A percentile compares a stretch with the other conserved stretches of the same genome.
These are phyloP conservation scores for Collariella sp. DNA, from an alignment of 495 filamentous ascomycete species.

Conservation along the genomic window DNA sequence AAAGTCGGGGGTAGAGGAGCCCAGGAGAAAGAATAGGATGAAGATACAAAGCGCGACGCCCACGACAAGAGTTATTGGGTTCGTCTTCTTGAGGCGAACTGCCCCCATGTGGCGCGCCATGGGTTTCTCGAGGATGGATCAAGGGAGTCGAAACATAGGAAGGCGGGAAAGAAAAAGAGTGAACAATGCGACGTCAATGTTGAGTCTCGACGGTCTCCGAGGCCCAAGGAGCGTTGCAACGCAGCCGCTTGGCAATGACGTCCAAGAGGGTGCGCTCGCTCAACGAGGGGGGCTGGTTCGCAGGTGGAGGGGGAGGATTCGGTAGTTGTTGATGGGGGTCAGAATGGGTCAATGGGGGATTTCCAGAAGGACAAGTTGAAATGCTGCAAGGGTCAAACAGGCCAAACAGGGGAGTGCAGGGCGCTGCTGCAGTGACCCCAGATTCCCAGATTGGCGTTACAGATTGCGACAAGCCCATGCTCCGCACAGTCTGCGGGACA, in stretches of 20 bases:
- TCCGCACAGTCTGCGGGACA: neutral
- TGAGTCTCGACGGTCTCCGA: neutral
- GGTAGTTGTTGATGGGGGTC: neutral
- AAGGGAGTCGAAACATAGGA: slow-evolving; percentile 20
- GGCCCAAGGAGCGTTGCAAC: neutral
- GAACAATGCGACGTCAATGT: neutral
- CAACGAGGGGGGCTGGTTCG: neutral
- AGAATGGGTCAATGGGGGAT: slow-evolving; percentile 5
- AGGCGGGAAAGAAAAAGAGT: neutral
- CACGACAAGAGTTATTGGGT: slow-evolving; percentile 42
- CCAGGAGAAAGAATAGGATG: slow-evolving; percentile 45
- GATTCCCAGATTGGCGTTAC: neutral
- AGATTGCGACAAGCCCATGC: neutral
- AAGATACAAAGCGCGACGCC: slow-evolving; percentile 44
- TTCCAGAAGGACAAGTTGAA: slow-evolving; percentile 16
- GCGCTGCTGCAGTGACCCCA: too few species aligned
- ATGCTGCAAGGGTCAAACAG: neutral
- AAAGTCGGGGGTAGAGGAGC: slow-evolving; percentile 37
- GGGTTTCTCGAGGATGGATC: slow-evolving; percentile 19
- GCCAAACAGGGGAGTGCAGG: too few species aligned
- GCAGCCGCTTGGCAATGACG: neutral
- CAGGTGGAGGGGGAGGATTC: neutral
- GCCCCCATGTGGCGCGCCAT: slow-evolving; percentile 48
- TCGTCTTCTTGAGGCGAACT: slow-evolving; percentile 49
- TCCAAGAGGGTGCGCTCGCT: neutral